These are phyloP conservation scores for Backusella mclennaniae DNA, from an alignment of 192 early-diverging fungal genomes.

Conservation along the genomic window DNA sequence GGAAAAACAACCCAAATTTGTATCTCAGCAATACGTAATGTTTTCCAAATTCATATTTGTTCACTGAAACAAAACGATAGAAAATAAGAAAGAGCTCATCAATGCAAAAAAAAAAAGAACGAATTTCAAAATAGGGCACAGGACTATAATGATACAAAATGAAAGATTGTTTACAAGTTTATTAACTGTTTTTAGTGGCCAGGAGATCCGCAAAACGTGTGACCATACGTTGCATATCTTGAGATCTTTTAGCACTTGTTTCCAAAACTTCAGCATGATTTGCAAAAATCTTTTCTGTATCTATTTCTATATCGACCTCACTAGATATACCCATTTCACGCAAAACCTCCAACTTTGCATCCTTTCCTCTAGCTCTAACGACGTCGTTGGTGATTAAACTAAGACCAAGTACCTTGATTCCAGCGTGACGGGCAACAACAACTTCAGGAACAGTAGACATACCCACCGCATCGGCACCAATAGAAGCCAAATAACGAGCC, in stretches of 20 bases:
- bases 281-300: constrained; percentile 46
- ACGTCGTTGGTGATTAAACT: constrained; percentile 79
- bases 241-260: constrained; percentile 47
- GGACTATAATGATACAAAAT: background rate
- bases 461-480: constrained; percentile 86
- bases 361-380: constrained; percentile 37
- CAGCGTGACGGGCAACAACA: constrained; percentile 78
- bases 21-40: background rate
- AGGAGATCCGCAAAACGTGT: constrained; percentile 17
- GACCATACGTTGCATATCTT: constrained; percentile 54
- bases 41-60: background rate
- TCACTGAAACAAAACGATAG: background rate
- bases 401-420: constrained; percentile 76
- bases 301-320: constrained; percentile 36
- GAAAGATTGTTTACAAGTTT: background rate
- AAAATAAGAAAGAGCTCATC: background rate
- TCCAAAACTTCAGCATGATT: constrained; percentile 73
- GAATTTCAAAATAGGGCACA: background rate
- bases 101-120: background rate
- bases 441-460: constrained; percentile 91
- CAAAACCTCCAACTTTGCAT: constrained; percentile 39
- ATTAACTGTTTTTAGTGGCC: background rate
- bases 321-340: constrained; percentile 15
- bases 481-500: constrained; percentile 58
- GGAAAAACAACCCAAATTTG: background rate